Percentiles rank a stretch among this genome's conserved stretches.
Evolutionary conservation across 2,329 filamentous ascomycete species (phyloP).

Genomic region (Rugonectria rugulosa): DNA sequence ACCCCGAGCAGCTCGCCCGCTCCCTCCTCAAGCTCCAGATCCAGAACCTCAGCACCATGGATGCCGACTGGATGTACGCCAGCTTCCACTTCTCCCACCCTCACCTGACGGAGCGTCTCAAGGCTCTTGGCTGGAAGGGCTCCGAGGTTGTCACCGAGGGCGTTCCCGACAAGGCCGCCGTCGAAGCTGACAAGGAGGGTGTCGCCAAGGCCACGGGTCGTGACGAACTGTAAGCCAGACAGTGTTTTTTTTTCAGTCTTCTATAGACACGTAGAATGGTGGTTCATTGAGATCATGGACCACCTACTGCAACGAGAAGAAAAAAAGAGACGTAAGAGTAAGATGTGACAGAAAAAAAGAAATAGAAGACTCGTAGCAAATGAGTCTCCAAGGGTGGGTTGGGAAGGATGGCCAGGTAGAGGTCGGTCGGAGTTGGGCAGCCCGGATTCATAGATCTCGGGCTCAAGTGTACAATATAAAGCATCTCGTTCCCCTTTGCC

Average conservation of each 20-base stretch:
- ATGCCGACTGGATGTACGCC: constrained; percentile 97
- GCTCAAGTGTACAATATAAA: constrained; percentile 32
- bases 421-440: constrained; percentile 10
- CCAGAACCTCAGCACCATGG: constrained; percentile 98
- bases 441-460: constrained; percentile 28
- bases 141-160: constrained; percentile 53
- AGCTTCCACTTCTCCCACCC: constrained; percentile 99
- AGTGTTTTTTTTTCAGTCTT: neutral
- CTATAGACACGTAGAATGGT: constrained; percentile 12
- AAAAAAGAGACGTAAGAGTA: no score
- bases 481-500: constrained; percentile 13
- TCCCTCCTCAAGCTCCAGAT: constrained; percentile 97
- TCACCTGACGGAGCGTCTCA: constrained; percentile 90
- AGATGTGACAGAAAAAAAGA: neutral
- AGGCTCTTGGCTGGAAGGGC: constrained; percentile 87
- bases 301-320: neutral
- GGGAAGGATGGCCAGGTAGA: neutral
- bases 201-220: constrained; percentile 76
- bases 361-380: neutral
- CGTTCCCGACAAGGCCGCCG: constrained; percentile 48
- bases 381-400: neutral
- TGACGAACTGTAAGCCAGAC: constrained; percentile 67
- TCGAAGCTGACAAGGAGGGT: constrained; percentile 44
- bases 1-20: constrained; percentile 80
- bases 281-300: neutral